Conservation (phyloP, 192 early-diverging fungal genomes). For the Pilobolus umbonatus region DNA sequence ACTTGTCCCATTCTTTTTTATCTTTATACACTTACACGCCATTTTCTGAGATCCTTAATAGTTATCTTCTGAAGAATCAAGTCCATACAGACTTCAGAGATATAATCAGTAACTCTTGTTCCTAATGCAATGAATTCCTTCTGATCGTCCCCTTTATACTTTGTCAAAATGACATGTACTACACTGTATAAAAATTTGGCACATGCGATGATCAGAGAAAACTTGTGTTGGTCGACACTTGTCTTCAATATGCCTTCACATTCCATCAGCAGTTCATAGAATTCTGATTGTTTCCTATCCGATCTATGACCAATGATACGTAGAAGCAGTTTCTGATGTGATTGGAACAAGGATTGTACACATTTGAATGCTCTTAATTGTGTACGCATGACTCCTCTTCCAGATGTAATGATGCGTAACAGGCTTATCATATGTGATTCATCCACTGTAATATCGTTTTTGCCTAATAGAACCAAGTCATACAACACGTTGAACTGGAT, state of each 20-base stretch:
- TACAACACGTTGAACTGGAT: constrained; percentile 11
- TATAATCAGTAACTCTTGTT: neutral
- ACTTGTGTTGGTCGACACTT: neutral
- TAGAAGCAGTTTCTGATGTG: constrained; percentile 10
- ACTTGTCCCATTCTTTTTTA: neutral
- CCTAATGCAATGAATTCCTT: too few species aligned
- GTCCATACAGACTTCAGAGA: constrained; percentile 9
- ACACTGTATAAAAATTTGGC: neutral
- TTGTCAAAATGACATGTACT: neutral
- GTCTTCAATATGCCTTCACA: constrained; percentile 4
- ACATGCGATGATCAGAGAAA: constrained; percentile 12
- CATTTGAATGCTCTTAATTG: constrained; percentile 19
- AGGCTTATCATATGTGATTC: constrained; percentile 10
- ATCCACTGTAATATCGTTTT: constrained; percentile 15
- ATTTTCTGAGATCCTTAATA: neutral
- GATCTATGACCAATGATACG: neutral
- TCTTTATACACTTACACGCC: neutral
- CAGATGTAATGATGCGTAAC: neutral
- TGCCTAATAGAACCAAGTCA: constrained; percentile 16
- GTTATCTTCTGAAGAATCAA: neutral
- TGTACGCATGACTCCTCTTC: neutral
- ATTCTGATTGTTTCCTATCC: neutral
- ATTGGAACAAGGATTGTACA: constrained; percentile 2
- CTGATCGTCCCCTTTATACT: neutral
- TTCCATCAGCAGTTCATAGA: neutral